Evolutionary conservation across 2,329 filamentous ascomycete species (phyloP), one percentile per base, ranked within the genome.

Genomic region (Ilyonectria sp.): DNA sequence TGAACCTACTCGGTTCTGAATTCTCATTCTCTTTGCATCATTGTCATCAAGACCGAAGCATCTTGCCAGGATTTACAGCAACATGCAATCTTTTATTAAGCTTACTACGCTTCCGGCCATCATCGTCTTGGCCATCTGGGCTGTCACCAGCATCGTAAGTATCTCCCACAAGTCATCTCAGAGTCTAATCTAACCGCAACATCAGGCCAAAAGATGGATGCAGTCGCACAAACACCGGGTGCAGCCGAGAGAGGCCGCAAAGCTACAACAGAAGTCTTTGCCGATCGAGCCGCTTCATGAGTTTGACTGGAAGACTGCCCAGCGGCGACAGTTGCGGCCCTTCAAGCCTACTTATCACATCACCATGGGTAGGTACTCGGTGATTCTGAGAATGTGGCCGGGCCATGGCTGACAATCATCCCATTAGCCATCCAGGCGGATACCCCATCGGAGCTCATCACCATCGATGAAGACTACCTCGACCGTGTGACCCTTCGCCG

Each of bases 341-440:
- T 88, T 86, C 74, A 87, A 87, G 74, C 82, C 85, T 0, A 81
- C 81, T 3, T 89, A 87, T 70, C 79, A 88, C 70, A 87, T 88
- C 65, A 87, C 85, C 0, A 88, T 89, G 86, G 86, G 86, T 85
- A 74, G 70, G 13, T 35, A 4, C 3, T 23, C 11, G 40, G 31
- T 21, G 5, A 8, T 40, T 3, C 23, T 19, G 11, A 19, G n/a
- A 53, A 3, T 2, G 29, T n/a, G 11, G 23, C 33, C 3, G 37
- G 3, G 6, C 5, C 6, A 5, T 50, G 19, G 9, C 49, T 47
- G 17, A 54, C 56, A 64, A 23, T 59, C 1, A 23, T 4, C 19
- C 19, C n/a, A 17, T 6, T 65, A 87, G 86, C 80, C 3, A 75
- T 88, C 3, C 81, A 81, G 26, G 78, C 79, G 13, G 79, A 83